These are phyloP conservation scores for Daldinia childiae DNA, from an alignment of 495 filamentous ascomycete species.

Conservation along the genomic window DNA sequence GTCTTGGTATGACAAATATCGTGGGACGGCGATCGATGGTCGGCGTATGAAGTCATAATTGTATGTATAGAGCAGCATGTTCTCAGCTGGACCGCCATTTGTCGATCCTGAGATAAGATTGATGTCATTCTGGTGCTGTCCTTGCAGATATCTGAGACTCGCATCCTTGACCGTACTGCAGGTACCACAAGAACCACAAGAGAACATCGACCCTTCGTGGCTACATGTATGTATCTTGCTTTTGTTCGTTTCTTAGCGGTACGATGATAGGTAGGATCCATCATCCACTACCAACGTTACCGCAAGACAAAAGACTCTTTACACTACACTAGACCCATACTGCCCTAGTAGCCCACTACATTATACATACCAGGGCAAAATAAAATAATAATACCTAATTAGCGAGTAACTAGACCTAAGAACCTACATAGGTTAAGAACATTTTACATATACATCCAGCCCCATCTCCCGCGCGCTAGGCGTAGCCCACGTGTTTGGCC, in stretches of 20 bases:
- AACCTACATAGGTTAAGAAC: too few relatives aligned
- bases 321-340: background rate
- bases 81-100: slow-evolving; percentile 24
- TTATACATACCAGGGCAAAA: background rate
- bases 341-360: background rate
- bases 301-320: slow-evolving; percentile 6
- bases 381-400: too few relatives aligned
- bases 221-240: too few relatives aligned
- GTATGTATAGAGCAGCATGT: background rate
- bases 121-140: slow-evolving; percentile 33
- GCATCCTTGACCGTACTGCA: slow-evolving; percentile 20
- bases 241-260: slow-evolving; percentile 8
- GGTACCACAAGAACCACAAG: slow-evolving; percentile 24
- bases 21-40: slow-evolving; percentile 2
- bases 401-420: slow-evolving; percentile 11
- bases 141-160: slow-evolving; percentile 7
- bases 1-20: slow-evolving; percentile 14
- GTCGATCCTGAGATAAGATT: slow-evolving; percentile 30
- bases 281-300: slow-evolving; percentile 36
- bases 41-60: slow-evolving; percentile 36
- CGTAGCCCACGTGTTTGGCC: slow-evolving; percentile 39
- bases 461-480: slow-evolving; percentile 25
- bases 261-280: slow-evolving; percentile 18
- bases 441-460: slow-evolving; percentile 6
- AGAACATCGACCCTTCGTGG: slow-evolving; percentile 25